These are phyloP conservation scores for Colletotrichum nymphaeae DNA, from an alignment of 2,329 filamentous ascomycete genomes.

Conservation along the genomic window DNA sequence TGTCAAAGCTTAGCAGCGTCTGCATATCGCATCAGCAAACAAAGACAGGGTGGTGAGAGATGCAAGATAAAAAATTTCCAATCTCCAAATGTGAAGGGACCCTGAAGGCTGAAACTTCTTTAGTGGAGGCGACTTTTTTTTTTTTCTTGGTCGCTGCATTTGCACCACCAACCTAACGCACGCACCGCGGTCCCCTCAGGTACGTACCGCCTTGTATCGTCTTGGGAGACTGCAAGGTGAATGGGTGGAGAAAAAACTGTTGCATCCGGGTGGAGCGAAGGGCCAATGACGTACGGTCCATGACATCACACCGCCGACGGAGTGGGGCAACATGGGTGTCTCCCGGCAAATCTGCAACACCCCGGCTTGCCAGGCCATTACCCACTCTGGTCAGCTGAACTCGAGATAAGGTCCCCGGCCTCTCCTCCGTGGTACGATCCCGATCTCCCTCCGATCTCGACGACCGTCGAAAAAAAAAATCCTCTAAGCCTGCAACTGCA, in stretches of 20 bases:
- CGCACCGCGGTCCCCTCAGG: background rate
- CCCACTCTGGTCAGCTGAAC: slow-evolving; percentile 21
- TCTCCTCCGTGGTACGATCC: slow-evolving; percentile 23
- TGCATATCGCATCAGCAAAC: background rate
- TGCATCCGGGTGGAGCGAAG: slow-evolving; percentile 8
- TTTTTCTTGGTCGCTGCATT: background rate
- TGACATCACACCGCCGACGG: slow-evolving; percentile 34
- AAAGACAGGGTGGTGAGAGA: background rate
- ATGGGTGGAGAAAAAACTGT: background rate
- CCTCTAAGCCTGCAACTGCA: background rate
- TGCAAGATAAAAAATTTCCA: background rate
- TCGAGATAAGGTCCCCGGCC: slow-evolving; percentile 22
- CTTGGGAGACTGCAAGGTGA: background rate
- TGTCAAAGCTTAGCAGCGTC: background rate
- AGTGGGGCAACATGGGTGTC: background rate
- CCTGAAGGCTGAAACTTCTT: slow-evolving; percentile 33
- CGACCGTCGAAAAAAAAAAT: background rate
- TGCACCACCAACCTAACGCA: background rate
- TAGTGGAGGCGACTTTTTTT: slow-evolving; percentile 15
- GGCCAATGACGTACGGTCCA: slow-evolving; percentile 30
- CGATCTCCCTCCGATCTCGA: slow-evolving; percentile 29
- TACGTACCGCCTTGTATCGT: background rate
- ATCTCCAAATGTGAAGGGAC: background rate
- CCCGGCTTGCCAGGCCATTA: slow-evolving; percentile 4
- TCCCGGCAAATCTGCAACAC: slow-evolving; percentile 25